phyloP scores from a whole-genome alignment of 140 eudicot species.

The Anethum foeniculum region DNA sequence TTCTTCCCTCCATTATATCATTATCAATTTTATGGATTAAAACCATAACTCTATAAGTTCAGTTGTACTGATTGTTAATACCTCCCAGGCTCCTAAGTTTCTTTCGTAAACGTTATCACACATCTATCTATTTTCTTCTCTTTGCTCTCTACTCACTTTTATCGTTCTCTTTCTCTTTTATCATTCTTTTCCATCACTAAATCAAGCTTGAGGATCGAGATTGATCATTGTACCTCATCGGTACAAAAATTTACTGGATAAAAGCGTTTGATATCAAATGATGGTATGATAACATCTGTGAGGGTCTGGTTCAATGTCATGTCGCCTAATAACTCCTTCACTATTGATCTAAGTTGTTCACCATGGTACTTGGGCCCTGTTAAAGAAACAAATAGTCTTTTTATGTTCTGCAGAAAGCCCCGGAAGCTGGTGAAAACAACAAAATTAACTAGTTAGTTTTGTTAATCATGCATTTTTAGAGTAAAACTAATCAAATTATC shows the following conservation, averaged over 20 bases:
- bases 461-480: background rate
- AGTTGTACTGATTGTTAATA: no score
- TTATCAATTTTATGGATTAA: no score
- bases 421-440: slow-evolving; percentile 28
- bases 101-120: no score
- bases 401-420: slow-evolving; percentile 26
- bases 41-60: no score
- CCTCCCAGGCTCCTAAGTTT: no score
- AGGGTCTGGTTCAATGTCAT: slow-evolving; percentile 48
- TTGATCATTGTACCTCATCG: slow-evolving; percentile 27
- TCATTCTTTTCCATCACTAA: background rate
- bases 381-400: slow-evolving; percentile 26
- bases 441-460: background rate
- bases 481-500: background rate
- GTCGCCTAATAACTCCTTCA: slow-evolving; percentile 35
- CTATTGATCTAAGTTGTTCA: slow-evolving; percentile 38
- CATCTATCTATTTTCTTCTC: background rate
- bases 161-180: no score
- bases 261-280: slow-evolving; percentile 61
- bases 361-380: slow-evolving; percentile 79
- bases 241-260: slow-evolving; percentile 61
- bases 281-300: slow-evolving; percentile 54
- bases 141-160: no score
- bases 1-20: no score
- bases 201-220: background rate